Evolutionary conservation across 2,329 filamentous ascomycete genomes (phyloP), one percentile per base, ranked within the genome.

Genomic region (Bipolaris zeicola): DNA sequence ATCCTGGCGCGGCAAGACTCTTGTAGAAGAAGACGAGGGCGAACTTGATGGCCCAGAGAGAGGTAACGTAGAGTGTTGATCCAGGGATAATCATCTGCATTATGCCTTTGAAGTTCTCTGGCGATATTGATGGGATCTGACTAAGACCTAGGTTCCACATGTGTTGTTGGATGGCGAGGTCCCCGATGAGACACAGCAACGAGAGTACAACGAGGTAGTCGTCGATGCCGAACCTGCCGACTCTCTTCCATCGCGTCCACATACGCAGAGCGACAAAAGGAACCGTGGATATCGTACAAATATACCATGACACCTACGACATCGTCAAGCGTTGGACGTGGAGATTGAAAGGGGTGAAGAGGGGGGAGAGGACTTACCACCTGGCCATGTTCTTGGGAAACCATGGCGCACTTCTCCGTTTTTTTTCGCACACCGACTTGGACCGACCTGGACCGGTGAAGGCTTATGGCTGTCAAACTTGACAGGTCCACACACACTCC

Each of bases 11-110:
- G 2, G 77, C 74, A 16, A 79, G 71, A 34, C 68, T 70, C 36
- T 79, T 79, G 66, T 79, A 79, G 52, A 79, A 78, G 1, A 79
- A 41, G 6, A 79, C 76, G 3, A 79, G 64, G 4, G 77, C 76
- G 5, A 78, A 65, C 45, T 79, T 79, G 63, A 79, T 75, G 11
- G 74, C 64, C 77, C 77, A 79, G 5, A 79, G 55, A 2, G 77
- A 78, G 2, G 76, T 64, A 0, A 79, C 75, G 43, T 79, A 79
- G 2, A 79, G 70, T 2, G 74, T 68, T 1, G 77, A 78, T 13
- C 77, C 77, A 1, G 77, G 77, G 0, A 78, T 66, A 28, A 78
- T 78, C 71, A 78, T 77, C 39, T 70, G 60, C 57, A 64, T 61
- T 55, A 68, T 69, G 16, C 61, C 57, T 44, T 66, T 61, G 37